phyloP scores from a whole-genome alignment of 257 asterid species.

The Petunia axillaris region DNA sequence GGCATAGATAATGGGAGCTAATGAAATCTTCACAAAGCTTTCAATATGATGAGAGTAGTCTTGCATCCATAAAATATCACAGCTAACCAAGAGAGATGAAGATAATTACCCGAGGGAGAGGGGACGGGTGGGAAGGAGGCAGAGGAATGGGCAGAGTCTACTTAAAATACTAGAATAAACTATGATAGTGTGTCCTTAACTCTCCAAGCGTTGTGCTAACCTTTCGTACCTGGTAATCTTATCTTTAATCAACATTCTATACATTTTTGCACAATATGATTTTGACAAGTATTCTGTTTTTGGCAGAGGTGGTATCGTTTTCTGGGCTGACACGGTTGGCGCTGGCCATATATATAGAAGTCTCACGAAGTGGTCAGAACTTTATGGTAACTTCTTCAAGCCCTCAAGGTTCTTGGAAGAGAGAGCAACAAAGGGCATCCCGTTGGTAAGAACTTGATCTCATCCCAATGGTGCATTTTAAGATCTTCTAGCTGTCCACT shows the following conservation, averaged over 20 bases:
- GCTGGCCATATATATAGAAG: slow-evolving; percentile 70
- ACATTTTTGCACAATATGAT: not conserved
- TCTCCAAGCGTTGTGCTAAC: not conserved
- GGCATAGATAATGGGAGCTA: slow-evolving; percentile 1
- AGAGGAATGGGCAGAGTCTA: not conserved
- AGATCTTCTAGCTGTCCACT: slow-evolving; percentile 3
- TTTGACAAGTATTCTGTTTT: slow-evolving; percentile 30
- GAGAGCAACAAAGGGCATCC: slow-evolving; percentile 87
- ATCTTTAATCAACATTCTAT: not conserved
- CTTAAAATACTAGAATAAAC: not conserved
- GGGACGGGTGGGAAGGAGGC: not conserved
- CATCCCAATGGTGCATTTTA: slow-evolving; percentile 4
- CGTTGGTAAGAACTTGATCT: slow-evolving; percentile 59
- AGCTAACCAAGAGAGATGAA: slow-evolving; percentile 3
- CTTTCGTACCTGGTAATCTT: not conserved
- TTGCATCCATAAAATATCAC: not conserved
- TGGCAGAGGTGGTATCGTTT: slow-evolving; percentile 90
- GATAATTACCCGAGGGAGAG: not conserved
- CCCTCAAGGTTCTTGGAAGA: slow-evolving; percentile 91
- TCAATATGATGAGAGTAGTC: not conserved
- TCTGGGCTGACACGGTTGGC: slow-evolving; percentile 97
- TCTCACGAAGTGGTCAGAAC: slow-evolving; percentile 74
- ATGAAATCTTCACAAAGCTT: slow-evolving; percentile 1
- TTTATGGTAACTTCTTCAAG: slow-evolving; percentile 71
- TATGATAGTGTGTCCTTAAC: not conserved